Percentiles rank a stretch among this genome's conserved stretches.
These are phyloP conservation scores for Luzula sylvatica DNA, from an alignment of 176 grass and related monocot genomes.

Conservation along the genomic window DNA sequence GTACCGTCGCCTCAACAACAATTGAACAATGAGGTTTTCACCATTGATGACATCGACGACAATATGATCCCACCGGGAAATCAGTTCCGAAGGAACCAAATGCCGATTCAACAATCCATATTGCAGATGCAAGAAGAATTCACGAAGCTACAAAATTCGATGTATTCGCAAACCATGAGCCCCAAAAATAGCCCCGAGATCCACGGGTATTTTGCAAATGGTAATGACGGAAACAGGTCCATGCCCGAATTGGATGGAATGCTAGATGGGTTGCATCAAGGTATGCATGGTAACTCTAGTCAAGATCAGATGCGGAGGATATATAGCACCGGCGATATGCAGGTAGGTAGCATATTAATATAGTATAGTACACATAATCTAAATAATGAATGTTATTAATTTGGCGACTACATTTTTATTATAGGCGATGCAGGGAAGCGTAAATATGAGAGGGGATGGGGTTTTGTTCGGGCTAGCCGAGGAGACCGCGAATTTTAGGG, in stretches of 20 bases:
- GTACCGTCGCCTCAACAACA: constrained; percentile 21
- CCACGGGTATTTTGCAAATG: constrained; percentile 35
- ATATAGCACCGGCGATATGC: constrained; percentile 37
- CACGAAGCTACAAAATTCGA: constrained; percentile 33
- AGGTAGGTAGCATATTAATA: constrained; percentile 37
- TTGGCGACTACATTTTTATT: constrained; percentile 2
- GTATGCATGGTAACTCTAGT: constrained; percentile 20
- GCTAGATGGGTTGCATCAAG: constrained; percentile 41
- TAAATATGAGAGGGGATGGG: constrained; percentile 42
- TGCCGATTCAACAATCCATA: constrained; percentile 25
- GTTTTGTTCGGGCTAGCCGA: constrained; percentile 23
- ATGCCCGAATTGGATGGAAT: constrained; percentile 42
- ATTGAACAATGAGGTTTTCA: constrained; percentile 24
- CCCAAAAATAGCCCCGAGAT: constrained; percentile 21
- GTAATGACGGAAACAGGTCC: constrained; percentile 18
- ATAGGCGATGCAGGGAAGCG: constrained; percentile 43
- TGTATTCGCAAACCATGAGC: constrained; percentile 32
- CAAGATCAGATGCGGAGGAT: constrained; percentile 34
- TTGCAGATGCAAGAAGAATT: constrained; percentile 32
- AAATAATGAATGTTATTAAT: constrained; percentile 11
- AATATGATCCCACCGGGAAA: constrained; percentile 20
- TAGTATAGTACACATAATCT: not conserved
- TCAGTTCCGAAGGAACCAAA: constrained; percentile 33
- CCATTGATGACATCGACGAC: constrained; percentile 31
- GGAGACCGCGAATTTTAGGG: constrained; percentile 73